Base-by-base conservation (phyloP, 768 basidiomycete genomes). In the Serendipita sp. region DNA sequence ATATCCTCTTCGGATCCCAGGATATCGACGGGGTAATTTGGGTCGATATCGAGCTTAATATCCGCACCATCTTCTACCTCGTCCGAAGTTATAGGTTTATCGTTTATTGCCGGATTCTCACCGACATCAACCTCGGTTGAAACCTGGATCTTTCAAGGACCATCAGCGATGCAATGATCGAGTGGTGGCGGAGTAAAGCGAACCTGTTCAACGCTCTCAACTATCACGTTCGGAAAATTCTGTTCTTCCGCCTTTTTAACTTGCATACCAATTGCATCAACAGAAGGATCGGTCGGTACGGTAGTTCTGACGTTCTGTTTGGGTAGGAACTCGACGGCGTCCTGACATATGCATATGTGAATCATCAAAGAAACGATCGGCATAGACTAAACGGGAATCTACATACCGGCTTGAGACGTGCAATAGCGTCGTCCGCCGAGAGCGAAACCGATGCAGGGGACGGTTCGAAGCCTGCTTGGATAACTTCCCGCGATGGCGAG, bases 71-170 rank as follows among this genome's bases (percentile, higher is more conserved):
- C 41, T 41, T 41, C 41, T 41, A 41, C 56, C n/a, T 34, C 16
- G 56, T 0, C 16, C 56, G 56, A 35, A 23, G 56, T 32, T 28
- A 60, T 38, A 23, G 28, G 56, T 28, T 60, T 36, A 60, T 60
- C 56, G 35, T 52, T 52, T 32, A 23, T 32, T 32, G 32, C 48
- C 48, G 48, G 48, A 34, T 52, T 52, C 48, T 60, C 56, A n/a
- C 56, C 56, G 56, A 60, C 30, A 38, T n/a, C 56, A 60, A 60
- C 56, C 34, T 60, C 56, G 56, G 56, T 36, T 60, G 56, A 60
- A 60, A 30, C 35, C 28, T 38, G 56, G 56, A 34, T 34, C 48
- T 52, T 52, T 52, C 56, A 38, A 60, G n/a, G 56, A 34, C 36
- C 16, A 36, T 60, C 16, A 60, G 56, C 56, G 56, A 60, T 32